A percentile compares a stretch with the other conserved stretches of the same genome.
phyloP scores from a whole-genome alignment of 345 rosid species.

The Psidium friedrichsthalianum region DNA sequence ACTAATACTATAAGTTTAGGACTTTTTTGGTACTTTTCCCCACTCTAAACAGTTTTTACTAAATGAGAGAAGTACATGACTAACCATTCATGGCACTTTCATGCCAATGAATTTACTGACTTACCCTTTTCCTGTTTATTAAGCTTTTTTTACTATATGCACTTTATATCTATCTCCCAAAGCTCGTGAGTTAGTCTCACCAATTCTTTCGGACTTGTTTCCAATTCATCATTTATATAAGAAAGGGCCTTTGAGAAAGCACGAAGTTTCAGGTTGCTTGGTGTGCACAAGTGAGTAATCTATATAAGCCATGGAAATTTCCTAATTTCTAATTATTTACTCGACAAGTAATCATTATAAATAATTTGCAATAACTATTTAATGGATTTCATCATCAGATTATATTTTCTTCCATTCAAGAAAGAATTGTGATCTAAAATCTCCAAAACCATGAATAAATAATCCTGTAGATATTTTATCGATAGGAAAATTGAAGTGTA shows the following conservation, averaged over 20 bases:
- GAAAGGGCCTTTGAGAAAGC: not conserved
- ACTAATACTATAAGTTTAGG: too few relatives aligned
- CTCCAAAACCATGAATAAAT: not conserved
- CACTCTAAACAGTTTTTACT: not conserved
- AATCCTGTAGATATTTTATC: fast-evolving
- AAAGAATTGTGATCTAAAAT: not conserved
- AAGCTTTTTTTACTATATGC: not conserved
- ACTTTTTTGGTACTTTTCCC: too few relatives aligned
- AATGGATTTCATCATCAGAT: not conserved
- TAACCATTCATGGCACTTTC: not conserved
- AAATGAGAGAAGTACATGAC: not conserved
- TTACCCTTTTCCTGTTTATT: not conserved
- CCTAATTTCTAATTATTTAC: not conserved
- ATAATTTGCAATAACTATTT: not conserved
- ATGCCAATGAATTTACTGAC: not conserved
- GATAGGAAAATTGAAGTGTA: not conserved
- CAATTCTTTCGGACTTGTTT: not conserved
- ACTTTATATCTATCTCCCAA: too few relatives aligned
- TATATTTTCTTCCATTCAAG: not conserved
- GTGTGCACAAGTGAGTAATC: too few relatives aligned
- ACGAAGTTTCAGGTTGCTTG: not conserved
- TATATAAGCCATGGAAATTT: too few relatives aligned
- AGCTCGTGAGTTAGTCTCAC: too few relatives aligned
- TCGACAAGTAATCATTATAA: not conserved
- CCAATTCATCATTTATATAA: not conserved